Evolutionary conservation across 495 filamentous ascomycete species (phyloP).

Genomic region (Trichoderma gamsii): DNA sequence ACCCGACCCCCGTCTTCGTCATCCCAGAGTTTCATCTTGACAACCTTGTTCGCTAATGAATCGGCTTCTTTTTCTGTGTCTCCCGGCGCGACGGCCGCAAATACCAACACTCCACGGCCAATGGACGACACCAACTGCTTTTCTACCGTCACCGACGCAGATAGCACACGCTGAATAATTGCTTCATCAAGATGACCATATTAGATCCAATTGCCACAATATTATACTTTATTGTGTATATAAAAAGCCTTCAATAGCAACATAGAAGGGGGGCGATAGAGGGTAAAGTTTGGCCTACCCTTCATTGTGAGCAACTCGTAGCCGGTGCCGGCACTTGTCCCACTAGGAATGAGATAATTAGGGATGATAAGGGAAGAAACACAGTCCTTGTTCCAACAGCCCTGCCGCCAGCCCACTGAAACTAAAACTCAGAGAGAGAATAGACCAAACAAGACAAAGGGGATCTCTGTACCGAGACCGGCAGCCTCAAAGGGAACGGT

Average conservation of each 20-base stretch:
- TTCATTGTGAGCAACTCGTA: background rate
- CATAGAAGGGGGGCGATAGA: background rate
- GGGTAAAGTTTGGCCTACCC: background rate
- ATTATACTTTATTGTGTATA: background rate
- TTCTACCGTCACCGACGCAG: slow-evolving; percentile 98
- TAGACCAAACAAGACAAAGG: background rate
- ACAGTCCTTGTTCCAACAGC: background rate
- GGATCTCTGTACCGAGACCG: background rate
- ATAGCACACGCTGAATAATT: slow-evolving; percentile 90
- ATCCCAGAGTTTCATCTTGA: slow-evolving; percentile 87
- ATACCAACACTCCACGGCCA: slow-evolving; percentile 80
- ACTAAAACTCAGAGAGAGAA: background rate
- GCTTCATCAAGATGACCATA: slow-evolving; percentile 43
- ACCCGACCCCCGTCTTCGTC: slow-evolving; percentile 63
- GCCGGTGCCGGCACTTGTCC: background rate
- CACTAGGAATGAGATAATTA: background rate
- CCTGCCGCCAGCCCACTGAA: background rate
- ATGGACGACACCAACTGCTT: slow-evolving; percentile 83
- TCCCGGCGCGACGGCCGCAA: slow-evolving; percentile 83
- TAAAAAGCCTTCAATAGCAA: background rate
- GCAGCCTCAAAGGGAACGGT: too few species aligned
- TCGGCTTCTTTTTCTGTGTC: slow-evolving; percentile 89
- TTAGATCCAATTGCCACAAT: background rate
- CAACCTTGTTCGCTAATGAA: slow-evolving; percentile 70
- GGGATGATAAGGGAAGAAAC: background rate